Evolutionary conservation across 352 stramenopile genomes (phyloP), one percentile per base, ranked within the genome.

Genomic region (Phytophthora macrochlamydospora): DNA sequence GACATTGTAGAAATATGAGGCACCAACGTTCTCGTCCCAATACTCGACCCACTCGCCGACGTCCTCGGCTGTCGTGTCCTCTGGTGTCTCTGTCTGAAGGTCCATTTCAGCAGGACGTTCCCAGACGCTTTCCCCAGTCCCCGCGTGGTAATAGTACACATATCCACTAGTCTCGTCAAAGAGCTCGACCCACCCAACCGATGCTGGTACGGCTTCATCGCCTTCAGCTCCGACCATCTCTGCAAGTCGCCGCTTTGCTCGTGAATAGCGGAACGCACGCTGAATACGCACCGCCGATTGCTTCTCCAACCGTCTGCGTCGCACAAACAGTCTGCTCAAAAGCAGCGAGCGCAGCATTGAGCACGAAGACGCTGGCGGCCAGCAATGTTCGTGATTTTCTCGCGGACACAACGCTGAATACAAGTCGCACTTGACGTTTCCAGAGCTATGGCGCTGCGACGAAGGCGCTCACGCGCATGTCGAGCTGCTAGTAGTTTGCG

Each of bases 1-100:
- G 9, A 72, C 73, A 59, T 91, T 91, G 68, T 91, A 88, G 33
- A 83, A 93, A 60, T 93, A 93, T 42, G 73, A 77, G 28, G 81
- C 65, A 1, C 73, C 81, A 7, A 82, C 79, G 55, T 79, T 89
- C 38, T 89, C 83, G 59, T 92, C 83, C 81, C 83, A 92, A 66
- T 82, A 90, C 68, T 90, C 81, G 52, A 90, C 69, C 83, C 83
- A 92, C 35, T 88, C 81, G 12, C 60, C 64, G 5, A 77, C 65
- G 2, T 59, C 61, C 5, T 71, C 51, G 30, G 52, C 42, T 8
- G 53, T 7, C 8, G 62, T 42, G 8, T 62, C 52, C 38, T 68
- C 57, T 29, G 65, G 38, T 37, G 65, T 50, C 31, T 38, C 43
- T 29, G 51, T 40, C 14, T n/a, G 12, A 40, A 31, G 18, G n/a